Base-by-base conservation (phyloP, 768 basidiomycete species). In the Hericium coralloides region DNA sequence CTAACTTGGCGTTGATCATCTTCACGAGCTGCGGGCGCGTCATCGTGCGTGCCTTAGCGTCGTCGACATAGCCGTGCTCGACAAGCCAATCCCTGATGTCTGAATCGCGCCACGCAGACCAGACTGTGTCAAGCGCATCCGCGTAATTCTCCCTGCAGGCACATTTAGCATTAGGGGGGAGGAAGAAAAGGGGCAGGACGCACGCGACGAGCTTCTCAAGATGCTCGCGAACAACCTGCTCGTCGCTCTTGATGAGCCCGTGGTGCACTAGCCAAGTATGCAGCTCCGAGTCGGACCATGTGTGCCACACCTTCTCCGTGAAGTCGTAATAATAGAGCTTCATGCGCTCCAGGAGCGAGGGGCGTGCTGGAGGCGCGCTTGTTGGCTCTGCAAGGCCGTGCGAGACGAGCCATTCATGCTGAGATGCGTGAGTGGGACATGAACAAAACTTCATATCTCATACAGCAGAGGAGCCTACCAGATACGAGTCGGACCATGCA, bases 401-500 rank as follows among this genome's bases (percentile, higher is more conserved):
- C 9, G 79, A 70, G 14, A 90, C 73, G 49, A 97, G 86, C 94
- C 95, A 98, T 57, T 86, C 74, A 56, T 85, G 84, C 89, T 91
- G n/a, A 58, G 14, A 4, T 12, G 0, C 4, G 38, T 12, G 50
- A 64, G 4, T 61, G 41, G 20, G 38, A 2, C n/a, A 58, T 55
- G 38, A 5, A 4, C 20, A 10, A 48, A 38, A 1, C 22, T 23
- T 23, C 23, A 3, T 2, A 5, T 7, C 12, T 23, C 26, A 50
- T 5, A 12, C 20, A 23, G 38, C 48, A 12, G 14, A 38, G 7
- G 4, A 23, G 68, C 84, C 52, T 59, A 89, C 88, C 52, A 94
- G 82, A 67, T 90, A 89, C 3, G 83, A 85, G 67, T 90, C 87
- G 55, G 84, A 85, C 95, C 95, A 98, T 3, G 84, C 80, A 20